Evolutionary conservation across 306 rosid species (phyloP).

Genomic region (Clitoria ternatea): DNA sequence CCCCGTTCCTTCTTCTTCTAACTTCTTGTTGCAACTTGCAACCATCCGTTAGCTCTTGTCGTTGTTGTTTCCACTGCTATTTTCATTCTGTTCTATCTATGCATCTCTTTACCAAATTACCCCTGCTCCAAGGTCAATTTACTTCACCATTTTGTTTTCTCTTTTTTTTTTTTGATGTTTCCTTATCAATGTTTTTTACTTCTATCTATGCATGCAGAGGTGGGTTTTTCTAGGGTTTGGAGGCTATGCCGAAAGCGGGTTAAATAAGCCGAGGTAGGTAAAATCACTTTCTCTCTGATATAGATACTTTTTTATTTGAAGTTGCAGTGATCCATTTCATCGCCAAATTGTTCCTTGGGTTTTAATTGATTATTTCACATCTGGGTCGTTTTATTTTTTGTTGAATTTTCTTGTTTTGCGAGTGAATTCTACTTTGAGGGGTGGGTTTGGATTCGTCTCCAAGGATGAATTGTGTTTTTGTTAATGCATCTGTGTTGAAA

Average conservation of each 20-base stretch:
- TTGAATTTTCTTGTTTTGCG: background rate
- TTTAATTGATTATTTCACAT: constrained; percentile 21
- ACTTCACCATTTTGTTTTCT: background rate
- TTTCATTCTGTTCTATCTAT: background rate
- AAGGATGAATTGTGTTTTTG: background rate
- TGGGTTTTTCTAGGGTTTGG: constrained; percentile 45
- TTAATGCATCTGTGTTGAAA: background rate
- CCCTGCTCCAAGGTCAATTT: constrained; percentile 13
- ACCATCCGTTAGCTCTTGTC: background rate
- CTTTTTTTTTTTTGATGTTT: background rate
- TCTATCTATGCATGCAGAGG: constrained; percentile 19
- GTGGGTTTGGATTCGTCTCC: constrained; percentile 1
- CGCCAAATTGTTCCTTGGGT: background rate
- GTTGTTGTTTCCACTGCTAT: background rate
- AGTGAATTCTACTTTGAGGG: constrained; percentile 8
- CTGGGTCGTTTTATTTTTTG: background rate
- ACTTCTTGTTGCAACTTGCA: background rate
- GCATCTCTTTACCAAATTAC: constrained; percentile 22
- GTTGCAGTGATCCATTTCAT: constrained; percentile 27
- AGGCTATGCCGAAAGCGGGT: constrained; percentile 1
- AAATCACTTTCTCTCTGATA: background rate
- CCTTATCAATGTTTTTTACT: background rate
- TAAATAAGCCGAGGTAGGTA: constrained; percentile 29
- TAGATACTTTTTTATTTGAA: background rate
- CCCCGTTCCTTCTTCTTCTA: no score